These are phyloP conservation scores for Clonostachys rosea DNA, from an alignment of 2,329 filamentous ascomycete genomes.

Conservation along the genomic window DNA sequence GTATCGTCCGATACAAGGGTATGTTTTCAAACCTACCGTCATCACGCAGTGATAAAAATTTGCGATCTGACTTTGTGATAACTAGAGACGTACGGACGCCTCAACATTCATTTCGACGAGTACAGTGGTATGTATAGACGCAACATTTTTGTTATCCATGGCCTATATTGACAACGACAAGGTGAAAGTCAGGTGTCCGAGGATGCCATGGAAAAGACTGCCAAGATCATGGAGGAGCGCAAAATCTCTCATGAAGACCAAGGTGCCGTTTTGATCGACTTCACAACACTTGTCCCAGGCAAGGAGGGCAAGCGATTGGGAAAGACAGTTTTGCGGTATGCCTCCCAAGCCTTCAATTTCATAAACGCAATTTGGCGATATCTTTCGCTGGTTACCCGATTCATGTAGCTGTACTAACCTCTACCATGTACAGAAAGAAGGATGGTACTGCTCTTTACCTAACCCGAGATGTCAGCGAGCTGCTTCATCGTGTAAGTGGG, in stretches of 20 bases:
- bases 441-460: conserved; percentile 75
- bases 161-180: conserved; percentile 14
- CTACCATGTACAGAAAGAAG: conserved; percentile 40
- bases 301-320: conserved; percentile 67
- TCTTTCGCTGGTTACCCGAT: not conserved
- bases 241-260: conserved; percentile 64
- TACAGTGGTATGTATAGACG: conserved; percentile 32
- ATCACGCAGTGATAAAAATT: too few species aligned
- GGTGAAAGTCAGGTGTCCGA: conserved; percentile 71
- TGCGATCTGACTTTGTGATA: not conserved
- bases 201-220: conserved; percentile 60
- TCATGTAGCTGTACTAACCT: not conserved
- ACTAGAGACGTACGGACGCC: conserved; percentile 57
- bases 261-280: conserved; percentile 70
- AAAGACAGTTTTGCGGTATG: conserved; percentile 58
- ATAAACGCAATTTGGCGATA: not conserved
- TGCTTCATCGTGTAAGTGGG: conserved; percentile 49
- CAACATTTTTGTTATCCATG: too few species aligned
- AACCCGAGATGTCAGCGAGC: conserved; percentile 72
- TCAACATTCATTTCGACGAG: conserved; percentile 69
- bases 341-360: not conserved
- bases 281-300: conserved; percentile 60
- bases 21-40: not conserved
- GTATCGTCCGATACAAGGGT: conserved; percentile 59
- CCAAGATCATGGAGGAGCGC: conserved; percentile 58